A percentile compares a stretch with the other conserved stretches of the same genome.
These are phyloP conservation scores for Rhinocladiella similis DNA, from an alignment of 2,329 filamentous ascomycete genomes.

Conservation along the genomic window DNA sequence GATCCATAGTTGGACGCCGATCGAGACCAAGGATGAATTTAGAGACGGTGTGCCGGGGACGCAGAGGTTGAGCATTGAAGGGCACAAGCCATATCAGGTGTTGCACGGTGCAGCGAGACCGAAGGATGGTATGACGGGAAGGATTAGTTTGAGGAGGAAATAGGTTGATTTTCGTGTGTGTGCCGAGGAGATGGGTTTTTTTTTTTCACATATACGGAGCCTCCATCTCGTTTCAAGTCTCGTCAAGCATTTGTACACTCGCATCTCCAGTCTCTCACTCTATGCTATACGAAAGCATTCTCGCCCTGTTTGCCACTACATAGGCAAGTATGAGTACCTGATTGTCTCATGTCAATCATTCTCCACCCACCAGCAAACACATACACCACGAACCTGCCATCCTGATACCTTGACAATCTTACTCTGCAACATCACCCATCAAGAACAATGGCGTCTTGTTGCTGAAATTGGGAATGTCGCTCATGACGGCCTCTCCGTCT, in stretches of 20 bases:
- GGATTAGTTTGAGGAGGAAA: conserved; percentile 16
- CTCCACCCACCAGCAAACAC: too few relatives aligned
- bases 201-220: too few relatives aligned
- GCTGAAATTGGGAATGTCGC: not conserved
- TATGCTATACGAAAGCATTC: too few relatives aligned
- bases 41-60: conserved; percentile 2
- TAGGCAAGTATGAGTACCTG: too few relatives aligned
- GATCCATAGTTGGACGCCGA: conserved; percentile 13
- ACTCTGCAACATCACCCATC: not conserved
- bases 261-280: too few relatives aligned
- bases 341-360: too few relatives aligned
- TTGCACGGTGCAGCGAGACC: conserved; percentile 23
- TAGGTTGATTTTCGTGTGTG: too few relatives aligned
- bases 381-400: too few relatives aligned
- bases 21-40: conserved; percentile 21
- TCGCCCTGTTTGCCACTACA: too few relatives aligned
- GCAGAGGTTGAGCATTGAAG: conserved; percentile 21
- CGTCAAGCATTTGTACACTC: too few relatives aligned
- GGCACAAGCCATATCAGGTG: conserved; percentile 23
- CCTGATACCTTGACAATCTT: too few relatives aligned
- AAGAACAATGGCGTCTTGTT: not conserved
- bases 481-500: not conserved
- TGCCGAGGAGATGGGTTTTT: not conserved
- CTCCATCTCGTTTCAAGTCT: too few relatives aligned
- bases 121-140: conserved; percentile 20